Base-by-base conservation (phyloP, 1,284 basidiomycete genomes). In the Naganishia sp. region DNA sequence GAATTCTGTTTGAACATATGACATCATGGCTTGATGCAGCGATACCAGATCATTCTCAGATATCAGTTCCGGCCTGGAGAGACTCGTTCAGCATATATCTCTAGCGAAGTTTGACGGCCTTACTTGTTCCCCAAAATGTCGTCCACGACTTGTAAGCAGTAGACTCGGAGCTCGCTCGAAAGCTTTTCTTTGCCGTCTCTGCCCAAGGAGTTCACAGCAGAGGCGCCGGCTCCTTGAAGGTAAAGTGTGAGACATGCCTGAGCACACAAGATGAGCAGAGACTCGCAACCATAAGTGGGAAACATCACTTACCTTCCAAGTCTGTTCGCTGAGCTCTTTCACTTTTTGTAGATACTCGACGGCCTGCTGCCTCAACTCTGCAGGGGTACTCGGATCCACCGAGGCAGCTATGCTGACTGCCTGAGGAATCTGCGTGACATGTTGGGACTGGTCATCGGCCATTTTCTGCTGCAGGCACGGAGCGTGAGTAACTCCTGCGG, bases 161-260 rank as follows among this genome's bases (percentile, higher is more conserved):
- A 80, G 67, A 81, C 76, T 55, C 80, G 71, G 52, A 80, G 66
- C 50, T 79, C 76, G 7, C 72, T 74, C 10, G 75, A 74, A 41
- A 78, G 72, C 72, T 79, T 79, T 53, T 76, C 71, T 68, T 80
- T 80, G 41, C 80, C 79, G 71, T 81, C 80, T 64, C 73, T 73
- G 15, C 79, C 79, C 3, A 69, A 52, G 13, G 61, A 25, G n/a
- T 60, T 47, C 1, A 68, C 67, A 0, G 69, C 55, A 2, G 69
- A 60, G 35, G 77, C 75, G 35, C 80, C 80, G 2, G 79, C 79
- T n/a, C 80, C 80, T 69, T 80, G 77, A 6, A 81, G 72, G 66
- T 79, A 81, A 31, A 81, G 72, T 5, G 76, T 70, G 32, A 81
- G 70, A 63, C 79, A 80, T 61, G 80, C 77, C 79, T 81, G 61